Conservation (phyloP, 2,329 filamentous ascomycete genomes). For the Claviceps sp. region DNA sequence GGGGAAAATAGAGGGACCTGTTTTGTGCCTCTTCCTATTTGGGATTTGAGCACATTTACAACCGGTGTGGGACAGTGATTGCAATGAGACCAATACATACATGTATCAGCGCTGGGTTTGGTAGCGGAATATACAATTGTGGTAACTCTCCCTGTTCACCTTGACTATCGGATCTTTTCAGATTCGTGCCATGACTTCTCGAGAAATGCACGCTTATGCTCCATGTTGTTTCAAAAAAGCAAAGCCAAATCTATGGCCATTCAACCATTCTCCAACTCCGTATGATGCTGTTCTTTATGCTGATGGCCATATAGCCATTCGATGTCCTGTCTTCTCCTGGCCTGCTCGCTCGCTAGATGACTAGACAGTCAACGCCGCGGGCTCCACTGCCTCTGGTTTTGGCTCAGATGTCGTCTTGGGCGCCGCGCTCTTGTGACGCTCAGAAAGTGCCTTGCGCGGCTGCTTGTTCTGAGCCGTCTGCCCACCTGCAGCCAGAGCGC, state of each 20-base stretch:
- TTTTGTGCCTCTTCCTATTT: background rate
- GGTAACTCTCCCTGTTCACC: no score
- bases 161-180: no score
- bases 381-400: constrained; percentile 11
- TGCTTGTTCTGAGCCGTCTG: constrained; percentile 24
- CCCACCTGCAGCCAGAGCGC: constrained; percentile 35
- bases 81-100: no score
- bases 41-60: background rate
- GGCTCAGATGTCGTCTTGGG: constrained; percentile 8
- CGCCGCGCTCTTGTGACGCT: constrained; percentile 13
- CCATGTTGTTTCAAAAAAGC: background rate
- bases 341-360: background rate
- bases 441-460: constrained; percentile 23
- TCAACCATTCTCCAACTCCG: background rate
- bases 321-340: background rate
- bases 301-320: no score
- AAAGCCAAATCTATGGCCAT: no score
- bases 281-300: background rate
- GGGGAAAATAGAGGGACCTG: background rate
- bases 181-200: background rate
- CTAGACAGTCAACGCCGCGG: constrained; percentile 11
- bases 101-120: no score
- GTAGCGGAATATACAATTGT: no score
- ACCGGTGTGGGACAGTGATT: background rate
- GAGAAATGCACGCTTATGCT: background rate